phyloP scores from a whole-genome alignment of 2,329 filamentous ascomycete species.

The Colletotrichum agaves region DNA sequence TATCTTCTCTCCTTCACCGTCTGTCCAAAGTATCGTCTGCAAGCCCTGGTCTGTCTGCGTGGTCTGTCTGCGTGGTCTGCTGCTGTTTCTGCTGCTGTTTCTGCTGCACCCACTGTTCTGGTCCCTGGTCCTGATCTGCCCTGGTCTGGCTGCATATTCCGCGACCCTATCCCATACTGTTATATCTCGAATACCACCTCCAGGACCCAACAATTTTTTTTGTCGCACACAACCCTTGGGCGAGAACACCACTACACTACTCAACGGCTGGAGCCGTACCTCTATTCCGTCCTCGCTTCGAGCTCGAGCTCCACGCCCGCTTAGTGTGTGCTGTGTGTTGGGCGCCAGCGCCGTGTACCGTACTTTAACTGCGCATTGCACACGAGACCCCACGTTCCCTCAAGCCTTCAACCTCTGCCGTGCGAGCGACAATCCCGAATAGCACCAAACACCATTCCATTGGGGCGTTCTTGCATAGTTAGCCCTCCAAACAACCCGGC shows the following conservation, averaged over 20 bases:
- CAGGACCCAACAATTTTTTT: constrained; percentile 15
- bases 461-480: constrained; percentile 21
- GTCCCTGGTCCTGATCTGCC: constrained; percentile 30
- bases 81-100: constrained; percentile 25
- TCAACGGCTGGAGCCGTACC: constrained; percentile 34
- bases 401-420: constrained; percentile 20
- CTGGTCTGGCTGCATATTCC: constrained; percentile 34
- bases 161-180: constrained; percentile 28
- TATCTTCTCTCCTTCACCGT: constrained; percentile 28
- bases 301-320: constrained; percentile 30
- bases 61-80: constrained; percentile 12
- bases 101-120: constrained; percentile 30
- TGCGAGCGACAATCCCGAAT: constrained; percentile 18
- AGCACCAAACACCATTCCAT: background rate
- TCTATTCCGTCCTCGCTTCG: constrained; percentile 22
- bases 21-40: constrained; percentile 18
- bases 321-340: constrained; percentile 14
- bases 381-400: constrained; percentile 14
- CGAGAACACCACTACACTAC: constrained; percentile 24
- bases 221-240: constrained; percentile 27
- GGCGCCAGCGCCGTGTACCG: constrained; percentile 26
- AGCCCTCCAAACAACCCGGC: constrained; percentile 16
- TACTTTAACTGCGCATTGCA: constrained; percentile 29
- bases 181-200: constrained; percentile 35
- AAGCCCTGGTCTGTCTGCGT: constrained; percentile 1